A percentile compares a stretch with the other conserved stretches of the same genome.
Evolutionary conservation across 2,329 filamentous ascomycete genomes (phyloP).

Genomic region (Cordyceps fumosorosea): DNA sequence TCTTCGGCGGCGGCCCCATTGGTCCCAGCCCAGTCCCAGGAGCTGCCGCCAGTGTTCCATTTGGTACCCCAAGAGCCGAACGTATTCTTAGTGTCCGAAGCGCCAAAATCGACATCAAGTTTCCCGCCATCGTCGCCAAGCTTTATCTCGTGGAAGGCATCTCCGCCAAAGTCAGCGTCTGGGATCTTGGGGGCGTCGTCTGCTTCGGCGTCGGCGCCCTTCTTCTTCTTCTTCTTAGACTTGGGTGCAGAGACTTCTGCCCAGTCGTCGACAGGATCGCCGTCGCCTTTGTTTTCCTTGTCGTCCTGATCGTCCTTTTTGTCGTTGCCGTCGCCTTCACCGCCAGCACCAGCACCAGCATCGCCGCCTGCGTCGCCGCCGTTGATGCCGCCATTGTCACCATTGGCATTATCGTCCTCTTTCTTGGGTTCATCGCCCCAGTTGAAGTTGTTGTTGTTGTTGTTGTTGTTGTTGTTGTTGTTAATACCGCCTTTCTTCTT

Average conservation of each 20-base stretch:
- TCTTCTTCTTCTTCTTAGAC: slow-evolving; percentile 37
- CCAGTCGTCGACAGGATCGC: slow-evolving; percentile 30
- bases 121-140: slow-evolving; percentile 55
- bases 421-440: slow-evolving; percentile 14
- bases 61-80: slow-evolving; percentile 56
- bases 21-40: slow-evolving; percentile 36
- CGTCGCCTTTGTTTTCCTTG: slow-evolving; percentile 19
- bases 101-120: slow-evolving; percentile 48
- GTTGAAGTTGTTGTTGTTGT: slow-evolving; percentile 6
- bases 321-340: slow-evolving; percentile 17
- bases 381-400: slow-evolving; percentile 15
- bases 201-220: slow-evolving; percentile 16
- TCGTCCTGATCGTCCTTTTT: slow-evolving; percentile 15
- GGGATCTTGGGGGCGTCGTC: slow-evolving; percentile 23
- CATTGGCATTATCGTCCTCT: slow-evolving; percentile 1
- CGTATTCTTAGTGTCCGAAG: slow-evolving; percentile 35
- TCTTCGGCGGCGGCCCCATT: slow-evolving; percentile 28
- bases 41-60: slow-evolving; percentile 49
- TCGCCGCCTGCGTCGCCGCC: slow-evolving; percentile 18
- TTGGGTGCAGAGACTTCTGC: slow-evolving; percentile 21
- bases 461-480: slow-evolving; percentile 10
- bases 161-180: slow-evolving; percentile 38
- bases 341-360: slow-evolving; percentile 19
- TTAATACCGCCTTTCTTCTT: slow-evolving; percentile 13
- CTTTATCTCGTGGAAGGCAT: slow-evolving; percentile 60